Percentiles rank a stretch among this genome's conserved stretches.
phyloP scores from a whole-genome alignment of 257 asterid genomes.

The Cynanchum wilfordii region DNA sequence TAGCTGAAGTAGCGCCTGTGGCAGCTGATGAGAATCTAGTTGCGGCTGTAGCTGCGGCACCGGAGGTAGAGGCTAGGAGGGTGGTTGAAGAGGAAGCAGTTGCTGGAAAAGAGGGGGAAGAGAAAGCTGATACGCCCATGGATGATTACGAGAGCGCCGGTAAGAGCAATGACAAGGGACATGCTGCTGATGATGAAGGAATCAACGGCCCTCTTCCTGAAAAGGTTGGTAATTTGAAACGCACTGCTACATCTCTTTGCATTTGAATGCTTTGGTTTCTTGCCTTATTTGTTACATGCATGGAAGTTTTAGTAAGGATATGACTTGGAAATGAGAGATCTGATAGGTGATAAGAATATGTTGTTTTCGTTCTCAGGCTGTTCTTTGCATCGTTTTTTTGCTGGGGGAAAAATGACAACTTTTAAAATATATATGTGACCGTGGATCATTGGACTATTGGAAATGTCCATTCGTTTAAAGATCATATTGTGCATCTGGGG shows the following conservation, averaged over 20 bases:
- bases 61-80: constrained; percentile 31
- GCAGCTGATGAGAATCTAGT: constrained; percentile 42
- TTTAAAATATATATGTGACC: not conserved
- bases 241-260: not conserved
- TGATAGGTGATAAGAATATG: not conserved
- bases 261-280: not conserved
- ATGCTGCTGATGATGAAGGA: constrained; percentile 61
- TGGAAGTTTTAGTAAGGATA: not conserved
- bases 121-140: constrained; percentile 48
- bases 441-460: not conserved
- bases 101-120: constrained; percentile 28
- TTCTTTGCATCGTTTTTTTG: not conserved
- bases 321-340: not conserved
- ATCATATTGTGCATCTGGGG: not conserved
- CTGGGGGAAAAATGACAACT: not conserved
- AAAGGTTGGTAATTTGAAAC: constrained; percentile 34
- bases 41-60: constrained; percentile 32
- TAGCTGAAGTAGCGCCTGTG: constrained; percentile 14
- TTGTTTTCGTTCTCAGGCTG: not conserved
- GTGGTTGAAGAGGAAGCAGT: constrained; percentile 30
- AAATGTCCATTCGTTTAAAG: not conserved
- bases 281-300: not conserved
- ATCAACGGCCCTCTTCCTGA: constrained; percentile 54
- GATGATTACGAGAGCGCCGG: constrained; percentile 48
- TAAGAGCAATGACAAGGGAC: constrained; percentile 43